Evolutionary conservation across 2,329 filamentous ascomycete species (phyloP).

Genomic region (Parastagonospora avenae): DNA sequence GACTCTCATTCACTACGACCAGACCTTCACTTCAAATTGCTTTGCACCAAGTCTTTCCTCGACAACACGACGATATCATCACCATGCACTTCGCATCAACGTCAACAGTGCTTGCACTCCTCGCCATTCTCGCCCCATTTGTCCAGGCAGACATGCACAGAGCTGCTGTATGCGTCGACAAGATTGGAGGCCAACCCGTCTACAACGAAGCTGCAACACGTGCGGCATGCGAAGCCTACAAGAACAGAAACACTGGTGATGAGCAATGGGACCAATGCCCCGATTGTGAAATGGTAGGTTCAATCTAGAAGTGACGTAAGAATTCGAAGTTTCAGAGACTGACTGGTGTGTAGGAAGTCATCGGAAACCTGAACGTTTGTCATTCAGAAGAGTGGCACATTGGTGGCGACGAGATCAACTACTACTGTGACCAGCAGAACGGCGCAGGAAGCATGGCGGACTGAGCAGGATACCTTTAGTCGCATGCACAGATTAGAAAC

Average conservation of each 20-base stretch:
- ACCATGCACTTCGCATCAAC: slow-evolving; percentile 26
- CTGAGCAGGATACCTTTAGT: not conserved
- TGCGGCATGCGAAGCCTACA: slow-evolving; percentile 26
- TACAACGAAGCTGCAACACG: slow-evolving; percentile 31
- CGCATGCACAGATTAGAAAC: not conserved
- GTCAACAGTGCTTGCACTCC: slow-evolving; percentile 11
- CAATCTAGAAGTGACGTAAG: not conserved
- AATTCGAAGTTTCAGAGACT: slow-evolving; percentile 1
- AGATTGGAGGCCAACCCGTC: slow-evolving; percentile 18
- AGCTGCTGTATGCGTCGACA: slow-evolving; percentile 26
- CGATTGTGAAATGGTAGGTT: slow-evolving; percentile 32
- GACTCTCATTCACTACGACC: not conserved
- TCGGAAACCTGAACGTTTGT: slow-evolving; percentile 28
- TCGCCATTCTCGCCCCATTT: slow-evolving; percentile 17
- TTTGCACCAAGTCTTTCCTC: no score
- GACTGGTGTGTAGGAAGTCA: slow-evolving; percentile 10
- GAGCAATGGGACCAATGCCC: slow-evolving; percentile 35
- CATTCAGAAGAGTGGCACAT: slow-evolving; percentile 29
- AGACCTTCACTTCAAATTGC: no score
- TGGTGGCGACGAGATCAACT: slow-evolving; percentile 34
- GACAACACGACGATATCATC: not conserved
- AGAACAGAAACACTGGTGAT: slow-evolving; percentile 30
- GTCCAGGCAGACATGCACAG: slow-evolving; percentile 26
- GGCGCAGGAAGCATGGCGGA: slow-evolving; percentile 20
- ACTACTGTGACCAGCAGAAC: slow-evolving; percentile 30